phyloP scores from a whole-genome alignment of 108 stramenopile genomes.

The Nitzschia inconspicua region DNA sequence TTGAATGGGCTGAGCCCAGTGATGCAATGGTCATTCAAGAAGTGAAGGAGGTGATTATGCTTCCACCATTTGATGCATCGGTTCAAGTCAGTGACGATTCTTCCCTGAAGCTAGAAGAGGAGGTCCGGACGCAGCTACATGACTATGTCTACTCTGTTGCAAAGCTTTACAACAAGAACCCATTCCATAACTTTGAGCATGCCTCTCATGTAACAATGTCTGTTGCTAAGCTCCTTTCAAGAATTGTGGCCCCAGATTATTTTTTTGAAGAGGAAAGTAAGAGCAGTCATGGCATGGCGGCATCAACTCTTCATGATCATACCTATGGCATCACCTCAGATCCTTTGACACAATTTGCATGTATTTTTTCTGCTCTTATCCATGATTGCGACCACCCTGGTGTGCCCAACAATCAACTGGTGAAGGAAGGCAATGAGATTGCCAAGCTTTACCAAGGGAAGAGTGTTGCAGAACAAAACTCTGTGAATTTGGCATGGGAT shows the following conservation, averaged over 20 bases:
- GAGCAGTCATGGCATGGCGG: background rate
- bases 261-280: constrained; percentile 24
- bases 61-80: constrained; percentile 15
- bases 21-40: constrained; percentile 19
- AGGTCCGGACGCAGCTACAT: background rate
- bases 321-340: constrained; percentile 8
- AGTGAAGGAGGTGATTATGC: constrained; percentile 24
- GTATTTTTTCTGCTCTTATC: constrained; percentile 11
- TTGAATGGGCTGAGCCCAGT: constrained; percentile 3
- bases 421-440: background rate
- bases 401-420: constrained; percentile 1
- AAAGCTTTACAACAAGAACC: constrained; percentile 19
- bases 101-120: constrained; percentile 8
- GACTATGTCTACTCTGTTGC: constrained; percentile 2
- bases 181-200: constrained; percentile 69
- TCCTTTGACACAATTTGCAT: constrained; percentile 6
- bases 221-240: constrained; percentile 19
- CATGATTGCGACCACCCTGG: constrained; percentile 11
- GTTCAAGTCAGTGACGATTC: background rate
- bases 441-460: background rate
- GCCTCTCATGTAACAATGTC: constrained; percentile 26
- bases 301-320: constrained; percentile 11
- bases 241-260: constrained; percentile 16
- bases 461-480: constrained; percentile 12
- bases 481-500: constrained; percentile 6